Percentiles rank a stretch among this genome's conserved stretches.
Conservation (phyloP, 2,329 filamentous ascomycete species). For the Leptographium lundbergii region DNA sequence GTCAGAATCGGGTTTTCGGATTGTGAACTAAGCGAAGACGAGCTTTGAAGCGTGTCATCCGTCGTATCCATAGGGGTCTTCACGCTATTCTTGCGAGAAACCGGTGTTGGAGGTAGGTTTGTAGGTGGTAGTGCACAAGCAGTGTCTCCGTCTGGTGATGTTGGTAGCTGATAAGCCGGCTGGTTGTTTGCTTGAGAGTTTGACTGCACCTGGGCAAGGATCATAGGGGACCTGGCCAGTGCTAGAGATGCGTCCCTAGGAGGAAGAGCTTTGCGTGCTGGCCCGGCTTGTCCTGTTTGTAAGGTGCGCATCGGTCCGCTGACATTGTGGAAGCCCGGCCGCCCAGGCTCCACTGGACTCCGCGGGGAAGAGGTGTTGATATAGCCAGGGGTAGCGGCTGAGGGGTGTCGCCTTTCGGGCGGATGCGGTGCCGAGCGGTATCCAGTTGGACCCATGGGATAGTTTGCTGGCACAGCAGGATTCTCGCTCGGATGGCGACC, state of each 20-base stretch:
- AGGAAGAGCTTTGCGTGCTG: not conserved
- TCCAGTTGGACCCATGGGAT: not conserved
- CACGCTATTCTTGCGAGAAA: not conserved
- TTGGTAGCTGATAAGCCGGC: not conserved
- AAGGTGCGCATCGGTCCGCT: not conserved
- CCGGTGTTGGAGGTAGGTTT: not conserved
- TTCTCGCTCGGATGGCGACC: not conserved
- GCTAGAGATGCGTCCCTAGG: not conserved
- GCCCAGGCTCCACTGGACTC: not conserved
- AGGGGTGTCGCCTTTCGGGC: not conserved
- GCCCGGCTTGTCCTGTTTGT: not conserved
- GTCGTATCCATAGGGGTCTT: not conserved
- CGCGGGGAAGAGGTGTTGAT: not conserved
- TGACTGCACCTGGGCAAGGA: not conserved
- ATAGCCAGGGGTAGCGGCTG: not conserved
- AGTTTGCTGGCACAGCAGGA: not conserved
- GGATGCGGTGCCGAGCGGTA: not conserved
- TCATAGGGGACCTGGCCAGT: not conserved
- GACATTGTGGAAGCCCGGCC: not conserved
- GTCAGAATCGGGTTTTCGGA: not conserved
- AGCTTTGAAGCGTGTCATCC: not conserved
- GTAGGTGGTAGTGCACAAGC: not conserved
- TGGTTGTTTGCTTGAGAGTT: not conserved
- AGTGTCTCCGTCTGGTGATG: not conserved
- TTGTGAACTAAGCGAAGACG: not conserved